Conservation (phyloP, 768 basidiomycete species). For the Podaxis carcinomalis region DNA sequence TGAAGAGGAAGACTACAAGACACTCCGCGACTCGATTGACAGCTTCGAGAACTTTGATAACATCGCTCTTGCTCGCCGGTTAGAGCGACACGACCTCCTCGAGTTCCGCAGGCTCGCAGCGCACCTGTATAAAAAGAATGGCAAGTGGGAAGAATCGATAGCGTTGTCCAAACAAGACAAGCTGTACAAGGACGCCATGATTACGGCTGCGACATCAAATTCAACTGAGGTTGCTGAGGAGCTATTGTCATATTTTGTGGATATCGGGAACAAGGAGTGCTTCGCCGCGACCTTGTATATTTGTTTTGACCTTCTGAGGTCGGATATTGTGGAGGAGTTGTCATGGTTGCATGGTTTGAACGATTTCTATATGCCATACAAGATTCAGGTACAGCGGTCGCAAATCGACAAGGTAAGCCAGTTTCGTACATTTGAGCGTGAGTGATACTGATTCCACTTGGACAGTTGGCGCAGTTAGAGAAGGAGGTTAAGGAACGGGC, state of each 20-base stretch:
- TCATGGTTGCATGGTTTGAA: conserved; percentile 96
- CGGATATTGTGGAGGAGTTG: conserved; percentile 90
- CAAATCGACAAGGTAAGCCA: conserved; percentile 64
- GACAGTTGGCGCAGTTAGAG: conserved; percentile 71
- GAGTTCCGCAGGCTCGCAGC: conserved; percentile 96
- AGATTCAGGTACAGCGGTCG: conserved; percentile 81
- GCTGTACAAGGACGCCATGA: conserved; percentile 93
- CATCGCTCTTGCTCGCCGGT: conserved; percentile 73
- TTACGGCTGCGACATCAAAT: conserved; percentile 82
- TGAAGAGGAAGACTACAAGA: conserved; percentile 99
- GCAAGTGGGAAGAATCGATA: conserved; percentile 95
- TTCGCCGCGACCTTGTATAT: conserved; percentile 87
- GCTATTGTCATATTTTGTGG: conserved; percentile 91
- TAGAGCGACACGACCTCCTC: conserved; percentile 87
- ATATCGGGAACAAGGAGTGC: conserved; percentile 98
- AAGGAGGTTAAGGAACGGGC: conserved; percentile 86
- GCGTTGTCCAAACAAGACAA: conserved; percentile 94
- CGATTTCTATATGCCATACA: conserved; percentile 98
- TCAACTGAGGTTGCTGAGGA: conserved; percentile 94
- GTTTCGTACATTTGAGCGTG: not conserved
- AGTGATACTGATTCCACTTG: conserved; percentile 12
- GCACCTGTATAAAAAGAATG: conserved; percentile 98
- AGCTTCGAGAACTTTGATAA: conserved; percentile 99
- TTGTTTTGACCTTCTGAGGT: conserved; percentile 93
- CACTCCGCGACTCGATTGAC: conserved; percentile 94